A percentile compares a stretch with the other conserved stretches of the same genome.
These are phyloP conservation scores for Agaricus sinodeliciosus DNA, from an alignment of 768 basidiomycete genomes.

Conservation along the genomic window DNA sequence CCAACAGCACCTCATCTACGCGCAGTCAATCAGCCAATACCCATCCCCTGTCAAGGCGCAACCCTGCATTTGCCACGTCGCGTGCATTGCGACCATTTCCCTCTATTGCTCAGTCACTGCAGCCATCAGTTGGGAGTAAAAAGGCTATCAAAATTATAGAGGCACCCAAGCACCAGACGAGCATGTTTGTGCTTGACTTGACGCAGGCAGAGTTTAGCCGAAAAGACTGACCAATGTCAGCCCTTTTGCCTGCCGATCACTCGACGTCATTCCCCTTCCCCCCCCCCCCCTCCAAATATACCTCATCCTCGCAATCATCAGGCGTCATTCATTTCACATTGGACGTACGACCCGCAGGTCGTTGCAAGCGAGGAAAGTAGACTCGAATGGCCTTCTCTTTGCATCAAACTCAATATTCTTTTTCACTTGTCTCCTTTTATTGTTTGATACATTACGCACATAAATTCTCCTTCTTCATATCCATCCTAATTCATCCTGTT, in stretches of 20 bases:
- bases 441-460: too few species aligned
- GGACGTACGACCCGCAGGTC: too few species aligned
- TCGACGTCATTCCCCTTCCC: not conserved
- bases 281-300: too few species aligned
- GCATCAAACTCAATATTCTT: too few species aligned
- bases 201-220: slow-evolving; percentile 80
- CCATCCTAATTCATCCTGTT: too few species aligned
- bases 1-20: slow-evolving; percentile 27
- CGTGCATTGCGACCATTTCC: slow-evolving; percentile 77
- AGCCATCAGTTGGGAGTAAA: slow-evolving; percentile 21
- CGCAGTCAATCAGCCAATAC: slow-evolving; percentile 19
- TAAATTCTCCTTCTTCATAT: too few species aligned
- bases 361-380: too few species aligned
- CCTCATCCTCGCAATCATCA: too few species aligned
- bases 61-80: slow-evolving; percentile 58
- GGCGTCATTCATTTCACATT: too few species aligned
- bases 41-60: slow-evolving; percentile 35
- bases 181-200: slow-evolving; percentile 69
- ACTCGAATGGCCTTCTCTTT: too few species aligned
- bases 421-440: too few species aligned
- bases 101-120: slow-evolving; percentile 43
- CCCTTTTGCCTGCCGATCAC: slow-evolving; percentile 22
- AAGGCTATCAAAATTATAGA: slow-evolving; percentile 72
- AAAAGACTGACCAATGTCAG: slow-evolving; percentile 24
- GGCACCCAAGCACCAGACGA: slow-evolving; percentile 65